Base-by-base conservation (phyloP, 441 rosid genomes). In the Populus trichocarpa region DNA sequence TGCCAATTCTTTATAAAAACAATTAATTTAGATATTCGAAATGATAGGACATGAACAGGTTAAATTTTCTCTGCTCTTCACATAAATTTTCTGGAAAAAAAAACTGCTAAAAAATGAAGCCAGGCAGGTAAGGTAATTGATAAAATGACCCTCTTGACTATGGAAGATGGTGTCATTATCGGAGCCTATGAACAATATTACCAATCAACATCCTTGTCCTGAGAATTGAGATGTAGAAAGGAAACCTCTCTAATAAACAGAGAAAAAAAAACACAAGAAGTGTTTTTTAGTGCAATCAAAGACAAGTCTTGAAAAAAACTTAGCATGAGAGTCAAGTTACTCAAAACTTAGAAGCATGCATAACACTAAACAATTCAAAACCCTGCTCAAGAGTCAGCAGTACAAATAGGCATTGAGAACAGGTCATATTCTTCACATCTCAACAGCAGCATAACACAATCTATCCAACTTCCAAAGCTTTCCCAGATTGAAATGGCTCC, bases 311-410 rank as follows among this genome's bases (percentile, higher is more conserved):
- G 40, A 70, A 46, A 46, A 81, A 84, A 79, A 53, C 90, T 88
- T 87, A 72, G 91, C 88, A 79, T 86, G 79, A 76, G 81, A 74
- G 91, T 77, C 77, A 89, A 87, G 93, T 84, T 46, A 86, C 78
- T 74, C 25, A 63, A 89, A 70, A 71, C 91, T 82, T 90, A 81
- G 77, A 89, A 88, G 90, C 82, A 83, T 75, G 64, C 79, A 78
- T 50, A 81, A 70, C 73, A 69, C 23, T 38, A 69, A 69, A 59
- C 40, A 69, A 68, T n/a, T 12, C 10, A 25, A 50, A 61, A 13
- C 9, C 64, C 2, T 8, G 10, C 8, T 23, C 35, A 9, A 36
- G 40, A 74, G 67, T 46, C 74, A 72, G 32, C 69, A 66, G 77
- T 86, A 86, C 87, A 89, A 81, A 89, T 86, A 86, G 81, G 67